Percentiles rank a stretch among this genome's conserved stretches.
phyloP scores from a whole-genome alignment of 148 eudicot genomes.

The Vaccinium corymbosum region DNA sequence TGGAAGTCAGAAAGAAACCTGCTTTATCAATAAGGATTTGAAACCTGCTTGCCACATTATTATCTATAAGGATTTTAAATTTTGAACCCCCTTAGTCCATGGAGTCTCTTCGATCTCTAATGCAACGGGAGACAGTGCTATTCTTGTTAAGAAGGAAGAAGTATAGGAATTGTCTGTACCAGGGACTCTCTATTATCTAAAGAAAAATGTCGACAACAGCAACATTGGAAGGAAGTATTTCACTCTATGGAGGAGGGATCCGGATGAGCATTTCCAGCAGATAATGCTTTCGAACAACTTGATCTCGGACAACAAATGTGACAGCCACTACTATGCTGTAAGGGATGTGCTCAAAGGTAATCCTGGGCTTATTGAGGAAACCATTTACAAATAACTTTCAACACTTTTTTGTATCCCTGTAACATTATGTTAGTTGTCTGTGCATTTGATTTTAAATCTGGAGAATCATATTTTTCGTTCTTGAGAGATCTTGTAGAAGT shows the following conservation, averaged over 20 bases:
- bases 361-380: constrained; percentile 36
- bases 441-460: neutral
- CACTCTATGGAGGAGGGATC: constrained; percentile 68
- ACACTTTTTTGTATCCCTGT: neutral
- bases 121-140: constrained; percentile 3
- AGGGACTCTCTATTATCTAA: constrained; percentile 66
- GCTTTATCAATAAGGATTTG: neutral
- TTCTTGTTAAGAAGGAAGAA: constrained; percentile 26
- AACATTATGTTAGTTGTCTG: neutral
- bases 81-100: neutral
- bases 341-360: constrained; percentile 79
- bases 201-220: constrained; percentile 19
- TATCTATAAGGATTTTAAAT: neutral
- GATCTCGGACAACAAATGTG: constrained; percentile 75
- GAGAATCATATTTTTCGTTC: neutral
- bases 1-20: neutral
- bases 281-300: constrained; percentile 64
- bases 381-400: neutral
- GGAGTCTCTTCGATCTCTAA: constrained; percentile 16
- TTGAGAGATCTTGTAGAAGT: neutral
- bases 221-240: constrained; percentile 35
- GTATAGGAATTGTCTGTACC: constrained; percentile 69
- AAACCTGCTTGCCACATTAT: neutral
- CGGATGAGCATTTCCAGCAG: constrained; percentile 73
- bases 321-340: constrained; percentile 70